Evolutionary conservation across 257 asterid species (phyloP), one percentile per base, ranked within the genome.

Genomic region (Solanum tacnaense): DNA sequence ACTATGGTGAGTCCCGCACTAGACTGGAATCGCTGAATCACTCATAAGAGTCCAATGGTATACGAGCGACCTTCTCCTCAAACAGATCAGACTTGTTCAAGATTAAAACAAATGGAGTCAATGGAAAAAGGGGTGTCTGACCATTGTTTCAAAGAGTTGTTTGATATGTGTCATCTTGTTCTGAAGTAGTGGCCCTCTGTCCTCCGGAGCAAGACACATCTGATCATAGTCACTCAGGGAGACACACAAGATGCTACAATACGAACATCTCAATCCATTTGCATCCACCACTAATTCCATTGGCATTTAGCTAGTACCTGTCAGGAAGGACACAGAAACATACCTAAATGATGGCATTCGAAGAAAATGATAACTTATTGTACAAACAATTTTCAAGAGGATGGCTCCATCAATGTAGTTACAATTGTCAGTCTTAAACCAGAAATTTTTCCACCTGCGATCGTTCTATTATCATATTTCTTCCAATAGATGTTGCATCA

Each of bases 101-200:
- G 62, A 52, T 46, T 46, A 13, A 46, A 46, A 46, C 58, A 67
- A 90, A 68, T 35, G 68, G 44, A 13, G 75, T 75, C 68, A 81
- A 23, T 84, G 73, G 68, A 91, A 89, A 83, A 72, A 56, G 10
- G 92, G 93, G 56, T 73, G 81, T 13, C 87, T 78, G 9, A 86
- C 87, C 62, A 79, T 35, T 34, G 41, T 70, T 79, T 87, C 89
- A 21, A 89, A 90, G 41, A 72, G 88, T 38, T 87, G 75, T 84
- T 86, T 87, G 72, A 74, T 41, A 25, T 32, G 60, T 78, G 86
- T 79, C 91, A 87, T 92, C 87, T 90, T 90, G 89, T 90, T 91
- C 10, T 36, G 86, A 68, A 76, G 79, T 3, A 58, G 65, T 20
- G 65, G n/a, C n/a, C 65, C 65, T 18, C 11, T 6, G 65, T 56